Conservation (phyloP, 371 early-diverging fungal genomes). For the Synchytrium microbalum region DNA sequence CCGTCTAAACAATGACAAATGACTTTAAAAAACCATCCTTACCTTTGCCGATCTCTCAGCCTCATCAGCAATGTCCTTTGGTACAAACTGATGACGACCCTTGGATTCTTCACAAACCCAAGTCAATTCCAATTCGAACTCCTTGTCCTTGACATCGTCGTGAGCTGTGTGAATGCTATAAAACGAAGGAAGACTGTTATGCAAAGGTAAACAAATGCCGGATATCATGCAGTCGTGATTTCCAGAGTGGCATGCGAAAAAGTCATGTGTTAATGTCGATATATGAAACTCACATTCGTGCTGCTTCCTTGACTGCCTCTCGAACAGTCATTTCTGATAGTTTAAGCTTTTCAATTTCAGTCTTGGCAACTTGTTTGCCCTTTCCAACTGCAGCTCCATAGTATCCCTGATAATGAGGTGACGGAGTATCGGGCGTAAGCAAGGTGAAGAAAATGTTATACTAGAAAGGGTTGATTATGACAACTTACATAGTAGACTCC, state of each 20-base stretch:
- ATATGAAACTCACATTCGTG: conserved; percentile 63
- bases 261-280: conserved; percentile 6
- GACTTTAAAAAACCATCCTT: conserved; percentile 2
- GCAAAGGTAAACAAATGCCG: background rate
- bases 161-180: conserved; percentile 85
- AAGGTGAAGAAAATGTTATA: too few species aligned
- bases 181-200: background rate
- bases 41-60: conserved; percentile 78
- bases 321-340: conserved; percentile 73
- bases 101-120: conserved; percentile 89
- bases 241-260: too few species aligned
- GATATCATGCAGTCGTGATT: background rate
- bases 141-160: conserved; percentile 95
- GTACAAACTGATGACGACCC: conserved; percentile 74
- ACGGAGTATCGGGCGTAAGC: conserved; percentile 4
- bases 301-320: conserved; percentile 90
- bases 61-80: conserved; percentile 76
- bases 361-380: conserved; percentile 93
- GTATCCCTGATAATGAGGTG: conserved; percentile 60
- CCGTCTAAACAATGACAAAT: background rate
- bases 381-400: conserved; percentile 92
- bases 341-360: conserved; percentile 93
- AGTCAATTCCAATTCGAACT: conserved; percentile 92
- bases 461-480: background rate
- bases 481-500: conserved; percentile 82